Evolutionary conservation across 179 eudicot genomes (phyloP), one percentile per base, ranked within the genome.

Genomic region (Spinacia oleracea): DNA sequence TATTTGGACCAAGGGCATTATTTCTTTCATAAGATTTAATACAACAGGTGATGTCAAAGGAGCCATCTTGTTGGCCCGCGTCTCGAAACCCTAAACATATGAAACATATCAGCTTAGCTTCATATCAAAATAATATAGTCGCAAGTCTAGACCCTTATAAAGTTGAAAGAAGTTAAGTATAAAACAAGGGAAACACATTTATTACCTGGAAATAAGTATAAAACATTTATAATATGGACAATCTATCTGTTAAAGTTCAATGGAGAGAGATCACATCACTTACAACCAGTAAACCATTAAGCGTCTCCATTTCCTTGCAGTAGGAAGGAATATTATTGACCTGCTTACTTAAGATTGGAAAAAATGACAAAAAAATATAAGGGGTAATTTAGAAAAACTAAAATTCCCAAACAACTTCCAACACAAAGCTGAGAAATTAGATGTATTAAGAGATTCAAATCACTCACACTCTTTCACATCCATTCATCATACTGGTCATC

Each of bases 241-340:
- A 98, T 93, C 58, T 96, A 82, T 93, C 86, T 9, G 98, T 91
- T 78, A 96, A 80, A 74, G 94, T 89, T 88, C 98, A 96, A 85
- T 93, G 98, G 71, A 96, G 91, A 58, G 98, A 96, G 76, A 96
- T 82, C 53, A 96, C 93, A 84, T 96, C 99, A 83, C 99, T 96
- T 70, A 98, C 98, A 80, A 98, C 98, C 82, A 96, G 88, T 79
- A 96, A 85, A 87, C 93, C 99, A 77, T 96, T 96, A 31, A 96
- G 96, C 27, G 99, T 96, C 81, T 96, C 99, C 99, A 96, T 96
- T 86, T 93, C 84, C 99, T 85, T 45, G 98, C 99, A 83, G 97
- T 93, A 78, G 97, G 81, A 72, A 97, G 99, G 70, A 92, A 96
- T 65, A 83, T 81, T 66, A 84, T 65, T 12, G 91, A 59, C 74